Conservation (phyloP, 2,329 filamentous ascomycete genomes). For the Colletotrichum eremochloae region DNA sequence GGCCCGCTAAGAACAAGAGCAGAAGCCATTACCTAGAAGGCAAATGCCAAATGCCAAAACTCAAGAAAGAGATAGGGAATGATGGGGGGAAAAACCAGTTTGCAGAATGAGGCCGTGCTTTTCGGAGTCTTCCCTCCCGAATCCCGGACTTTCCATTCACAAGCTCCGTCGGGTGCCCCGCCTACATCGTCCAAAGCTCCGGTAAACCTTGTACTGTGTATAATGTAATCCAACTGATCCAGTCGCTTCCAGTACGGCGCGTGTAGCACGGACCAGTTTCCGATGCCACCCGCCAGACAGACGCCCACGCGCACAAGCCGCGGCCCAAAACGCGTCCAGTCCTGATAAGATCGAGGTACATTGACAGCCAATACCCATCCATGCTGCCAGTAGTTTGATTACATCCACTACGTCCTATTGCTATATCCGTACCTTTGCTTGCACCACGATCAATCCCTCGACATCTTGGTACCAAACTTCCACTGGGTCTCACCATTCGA, state of each 20-base stretch:
- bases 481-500: not conserved
- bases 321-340: constrained; percentile 17
- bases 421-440: not conserved
- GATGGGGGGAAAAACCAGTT: not conserved
- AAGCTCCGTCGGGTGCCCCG: not conserved
- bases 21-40: not conserved
- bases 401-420: constrained; percentile 6
- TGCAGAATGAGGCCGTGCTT: not conserved
- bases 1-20: not conserved
- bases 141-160: not conserved
- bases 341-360: constrained; percentile 10
- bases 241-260: not conserved
- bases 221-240: not conserved
- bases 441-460: not conserved
- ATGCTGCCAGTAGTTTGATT: constrained; percentile 1
- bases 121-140: constrained; percentile 8
- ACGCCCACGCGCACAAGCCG: constrained; percentile 3
- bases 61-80: not conserved
- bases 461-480: not conserved
- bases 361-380: constrained; percentile 1
- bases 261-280: not conserved
- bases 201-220: not conserved
- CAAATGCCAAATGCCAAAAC: not conserved
- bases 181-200: not conserved
- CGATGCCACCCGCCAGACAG: constrained; percentile 8